Conservation (phyloP, 2,329 filamentous ascomycete species). For the Nigrograna mackinnonii region DNA sequence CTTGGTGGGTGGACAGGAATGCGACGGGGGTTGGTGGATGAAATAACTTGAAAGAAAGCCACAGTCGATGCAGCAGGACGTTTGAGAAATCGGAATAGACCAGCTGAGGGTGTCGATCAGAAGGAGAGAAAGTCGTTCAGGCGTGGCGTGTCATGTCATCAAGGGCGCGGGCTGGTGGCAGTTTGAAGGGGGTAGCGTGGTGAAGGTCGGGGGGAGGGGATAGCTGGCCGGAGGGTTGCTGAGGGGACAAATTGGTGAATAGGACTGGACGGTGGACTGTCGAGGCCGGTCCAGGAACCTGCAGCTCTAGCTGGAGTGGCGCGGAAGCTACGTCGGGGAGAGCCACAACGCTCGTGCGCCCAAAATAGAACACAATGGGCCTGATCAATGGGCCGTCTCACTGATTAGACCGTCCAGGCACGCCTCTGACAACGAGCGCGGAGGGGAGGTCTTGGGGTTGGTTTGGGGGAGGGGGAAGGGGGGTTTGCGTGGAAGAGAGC, state of each 20-base stretch:
- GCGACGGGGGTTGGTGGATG: conserved; percentile 10
- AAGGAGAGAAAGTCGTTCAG: conserved; percentile 4
- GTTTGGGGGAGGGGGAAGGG: too few species aligned
- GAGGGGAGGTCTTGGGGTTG: too few species aligned
- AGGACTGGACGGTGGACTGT: conserved; percentile 4
- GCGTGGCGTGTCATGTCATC: conserved; percentile 4
- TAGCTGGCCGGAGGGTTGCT: conserved; percentile 2
- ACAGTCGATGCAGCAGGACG: conserved; percentile 17
- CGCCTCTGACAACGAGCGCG: too few species aligned
- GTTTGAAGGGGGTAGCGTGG: not conserved
- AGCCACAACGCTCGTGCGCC: too few species aligned
- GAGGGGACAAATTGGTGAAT: conserved; percentile 14
- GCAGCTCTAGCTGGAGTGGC: not conserved
- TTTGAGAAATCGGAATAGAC: not conserved
- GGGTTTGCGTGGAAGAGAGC: too few species aligned
- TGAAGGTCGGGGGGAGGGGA: too few species aligned
- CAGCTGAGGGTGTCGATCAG: not conserved
- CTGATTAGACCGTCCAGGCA: too few species aligned
- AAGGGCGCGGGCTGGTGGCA: not conserved
- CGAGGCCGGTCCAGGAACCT: conserved; percentile 6
- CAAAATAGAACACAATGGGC: too few species aligned
- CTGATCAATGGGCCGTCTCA: too few species aligned
- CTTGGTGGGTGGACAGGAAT: conserved; percentile 2
- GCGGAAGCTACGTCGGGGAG: conserved; percentile 7
- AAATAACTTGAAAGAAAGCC: conserved; percentile 13